Evolutionary conservation across 2,329 filamentous ascomycete species (phyloP), one percentile per base, ranked within the genome.

Genomic region (Ramularia collo-cygni): DNA sequence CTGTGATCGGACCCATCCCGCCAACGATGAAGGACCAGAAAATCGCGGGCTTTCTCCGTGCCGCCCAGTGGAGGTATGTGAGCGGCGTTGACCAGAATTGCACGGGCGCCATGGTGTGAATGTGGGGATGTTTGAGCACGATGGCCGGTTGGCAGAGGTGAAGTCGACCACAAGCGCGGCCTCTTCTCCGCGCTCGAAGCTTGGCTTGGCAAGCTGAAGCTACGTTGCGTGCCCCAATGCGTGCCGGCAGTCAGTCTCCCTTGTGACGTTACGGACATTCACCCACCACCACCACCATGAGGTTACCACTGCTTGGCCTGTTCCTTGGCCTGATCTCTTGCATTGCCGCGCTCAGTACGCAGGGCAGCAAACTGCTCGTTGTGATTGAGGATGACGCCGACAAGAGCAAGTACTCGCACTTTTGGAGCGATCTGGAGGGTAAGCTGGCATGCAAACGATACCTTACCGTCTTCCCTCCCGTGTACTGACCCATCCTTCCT

Each of bases 1-100:
- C 12, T 19, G 33, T 37, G 33, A 84, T 64, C 26, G 90, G 92
- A 8, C 88, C 88, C 40, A 78, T 57, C 50, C 66, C 70, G 54
- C 85, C 90, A 52, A 96, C 69, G 43, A 85, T 61, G 58, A 86
- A 70, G 56, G 85, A 87, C 76, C 80, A 96, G 75, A 95, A 94
- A 70, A 88, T 83, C 44, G 88, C 88, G 37, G 92, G 92, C 64
- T 84, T 85, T 66, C 92, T 83, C 68, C 87, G 82, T 36, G 85
- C 76, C 38, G 88, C 81, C 87, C 89, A 96, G 67, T 82, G 82
- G 58, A 85, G 68, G 79, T 95, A 96, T 57, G 80, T 80, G 63
- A 93, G 59, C 50, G 92, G 92, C 44, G 77, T 75, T 52, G 79
- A 75, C 79, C 83, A 95, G 83, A 98, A 95, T 58, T 74, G 73